A percentile compares a stretch with the other conserved stretches of the same genome.
Conservation (phyloP, 106 monocot species). For the Dioscorea dumetorum region DNA sequence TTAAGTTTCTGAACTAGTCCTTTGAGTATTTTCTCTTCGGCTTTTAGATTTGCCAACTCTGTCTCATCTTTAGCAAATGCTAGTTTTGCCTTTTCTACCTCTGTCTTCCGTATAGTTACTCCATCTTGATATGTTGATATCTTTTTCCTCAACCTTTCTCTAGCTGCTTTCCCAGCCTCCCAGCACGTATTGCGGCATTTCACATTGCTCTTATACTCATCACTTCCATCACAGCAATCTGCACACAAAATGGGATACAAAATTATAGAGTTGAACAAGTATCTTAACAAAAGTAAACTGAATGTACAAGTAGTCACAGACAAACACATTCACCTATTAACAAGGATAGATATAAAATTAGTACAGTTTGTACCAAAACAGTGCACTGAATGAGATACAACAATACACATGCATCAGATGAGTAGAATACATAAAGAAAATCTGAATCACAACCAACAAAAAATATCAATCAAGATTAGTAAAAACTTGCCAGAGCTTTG, state of each 20-base stretch:
- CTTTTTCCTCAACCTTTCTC: slow-evolving; percentile 84
- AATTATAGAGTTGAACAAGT: no score
- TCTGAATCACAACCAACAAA: no score
- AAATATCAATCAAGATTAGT: no score
- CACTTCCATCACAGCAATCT: slow-evolving; percentile 98
- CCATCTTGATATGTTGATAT: slow-evolving; percentile 72
- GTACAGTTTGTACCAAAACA: no score
- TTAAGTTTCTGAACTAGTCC: slow-evolving; percentile 78
- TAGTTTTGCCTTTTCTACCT: slow-evolving; percentile 72
- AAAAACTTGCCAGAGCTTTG: no score
- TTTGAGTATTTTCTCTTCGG: slow-evolving; percentile 73
- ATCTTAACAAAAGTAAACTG: no score
- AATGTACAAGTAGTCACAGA: no score
- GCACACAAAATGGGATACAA: not conserved
- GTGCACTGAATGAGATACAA: no score
- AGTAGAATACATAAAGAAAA: no score
- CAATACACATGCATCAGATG: no score
- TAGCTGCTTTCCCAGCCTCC: slow-evolving; percentile 96
- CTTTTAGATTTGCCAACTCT: slow-evolving; percentile 68
- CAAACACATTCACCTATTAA: no score
- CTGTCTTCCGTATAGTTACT: slow-evolving; percentile 42
- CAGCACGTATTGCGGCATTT: slow-evolving; percentile 90
- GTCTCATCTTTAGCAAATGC: slow-evolving; percentile 81
- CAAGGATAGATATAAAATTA: no score
- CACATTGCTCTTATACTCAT: slow-evolving; percentile 70